These are phyloP conservation scores for Naganishia albida DNA, from an alignment of 1,284 basidiomycete genomes.

Conservation along the genomic window DNA sequence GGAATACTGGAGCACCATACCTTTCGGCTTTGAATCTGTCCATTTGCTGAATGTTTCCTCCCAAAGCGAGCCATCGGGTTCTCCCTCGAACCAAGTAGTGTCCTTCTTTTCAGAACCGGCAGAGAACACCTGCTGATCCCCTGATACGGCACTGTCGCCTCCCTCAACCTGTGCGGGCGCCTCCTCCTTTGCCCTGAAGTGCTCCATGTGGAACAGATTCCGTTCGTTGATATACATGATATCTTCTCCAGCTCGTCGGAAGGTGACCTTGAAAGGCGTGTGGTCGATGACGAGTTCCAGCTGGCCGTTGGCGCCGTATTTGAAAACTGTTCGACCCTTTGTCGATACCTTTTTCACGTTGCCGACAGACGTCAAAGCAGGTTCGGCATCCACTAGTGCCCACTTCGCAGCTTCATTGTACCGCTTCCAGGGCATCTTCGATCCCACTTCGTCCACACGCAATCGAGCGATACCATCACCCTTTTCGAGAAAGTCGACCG, in stretches of 20 bases:
- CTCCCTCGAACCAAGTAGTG: slow-evolving; percentile 80
- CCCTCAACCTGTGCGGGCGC: slow-evolving; percentile 45
- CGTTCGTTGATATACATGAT: slow-evolving; percentile 88
- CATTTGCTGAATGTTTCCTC: slow-evolving; percentile 84
- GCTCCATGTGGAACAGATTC: slow-evolving; percentile 94
- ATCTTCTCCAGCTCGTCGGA: slow-evolving; percentile 71
- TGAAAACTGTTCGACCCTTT: slow-evolving; percentile 51
- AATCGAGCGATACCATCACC: slow-evolving; percentile 78
- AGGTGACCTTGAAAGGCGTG: slow-evolving; percentile 70
- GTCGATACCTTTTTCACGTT: slow-evolving; percentile 53
- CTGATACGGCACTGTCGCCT: slow-evolving; percentile 38
- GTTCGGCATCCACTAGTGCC: slow-evolving; percentile 70
- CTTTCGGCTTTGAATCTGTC: slow-evolving; percentile 93
- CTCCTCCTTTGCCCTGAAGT: slow-evolving; percentile 67
- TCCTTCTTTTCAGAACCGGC: slow-evolving; percentile 57
- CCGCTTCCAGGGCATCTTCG: slow-evolving; percentile 64
- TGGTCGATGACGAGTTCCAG: slow-evolving; percentile 69
- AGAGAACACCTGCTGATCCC: slow-evolving; percentile 61
- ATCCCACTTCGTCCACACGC: slow-evolving; percentile 78
- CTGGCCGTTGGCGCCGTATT: slow-evolving; percentile 41
- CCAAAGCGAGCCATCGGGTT: slow-evolving; percentile 79
- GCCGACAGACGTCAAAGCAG: slow-evolving; percentile 62
- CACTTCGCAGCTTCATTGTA: slow-evolving; percentile 88
- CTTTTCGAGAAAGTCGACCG: slow-evolving; percentile 71
- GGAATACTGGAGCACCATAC: no score